Base-by-base conservation (phyloP, 108 stramenopile species). In the Cyclotella distinguenda region DNA sequence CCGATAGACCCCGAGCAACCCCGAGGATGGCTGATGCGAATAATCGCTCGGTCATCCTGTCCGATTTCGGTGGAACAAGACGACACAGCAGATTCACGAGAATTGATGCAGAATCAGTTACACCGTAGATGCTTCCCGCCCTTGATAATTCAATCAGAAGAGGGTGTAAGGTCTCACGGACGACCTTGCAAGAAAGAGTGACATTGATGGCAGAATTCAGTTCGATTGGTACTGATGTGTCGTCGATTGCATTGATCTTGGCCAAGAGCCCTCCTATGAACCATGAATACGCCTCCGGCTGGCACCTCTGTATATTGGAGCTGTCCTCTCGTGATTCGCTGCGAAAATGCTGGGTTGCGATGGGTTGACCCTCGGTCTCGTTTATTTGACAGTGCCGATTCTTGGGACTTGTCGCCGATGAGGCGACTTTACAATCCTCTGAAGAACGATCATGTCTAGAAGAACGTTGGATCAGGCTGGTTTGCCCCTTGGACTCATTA, bases 1-100 rank as follows among this genome's bases (percentile, higher is more conserved):
- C 18, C 13, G 54, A 55, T 36, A 55, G 54, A 22, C 54, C 36
- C 34, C 12, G 21, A 9, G 54, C 54, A 35, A 36, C 36, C 18
- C 19, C 1, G 19, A 55, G 11, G 6, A 55, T 18, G 18, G 18
- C 6, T 16, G 1, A 22, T 35, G 16, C 2, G 34, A 55, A 55
- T 13, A 19, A 35, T 19, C 1, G 1, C 4, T 12, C 19, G 25
- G 54, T 55, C 54, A 35, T 1, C 23, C 34, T 6, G 6, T 55
- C 34, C 3, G 5, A 35, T 3, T 27, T 9, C 3, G 26, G 16
- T 5, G 51, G 11, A 2, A 38, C 2, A 1, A 12, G 27, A 42
- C 2, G 40, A 36, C 23, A 8, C 6, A 36, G 34, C 1, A 55
- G 16, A 19, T 35, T 35, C 1, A 35, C 34, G 22, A 36, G 13